Conservation (phyloP, 2,329 filamentous ascomycete species). For the Monilinia aucupariae region DNA sequence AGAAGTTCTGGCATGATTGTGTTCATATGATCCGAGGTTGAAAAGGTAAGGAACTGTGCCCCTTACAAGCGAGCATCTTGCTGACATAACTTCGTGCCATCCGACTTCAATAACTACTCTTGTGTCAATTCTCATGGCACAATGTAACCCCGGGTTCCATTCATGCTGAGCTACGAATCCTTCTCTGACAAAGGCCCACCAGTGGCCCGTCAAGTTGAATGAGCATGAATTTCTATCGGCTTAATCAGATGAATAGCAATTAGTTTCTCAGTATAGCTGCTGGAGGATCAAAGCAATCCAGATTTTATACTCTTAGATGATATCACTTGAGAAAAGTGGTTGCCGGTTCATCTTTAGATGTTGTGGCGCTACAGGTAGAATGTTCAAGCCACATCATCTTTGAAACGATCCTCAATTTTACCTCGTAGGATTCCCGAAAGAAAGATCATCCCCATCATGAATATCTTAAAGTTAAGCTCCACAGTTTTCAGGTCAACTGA, state of each 20-base stretch:
- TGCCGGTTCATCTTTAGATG: not conserved
- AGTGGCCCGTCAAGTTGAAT: not conserved
- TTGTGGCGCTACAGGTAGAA: not conserved
- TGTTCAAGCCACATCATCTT: not conserved
- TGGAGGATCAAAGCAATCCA: conserved; percentile 7
- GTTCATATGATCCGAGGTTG: not conserved
- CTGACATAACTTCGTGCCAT: conserved; percentile 8
- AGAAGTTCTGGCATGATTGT: not conserved
- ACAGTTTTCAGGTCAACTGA: not conserved
- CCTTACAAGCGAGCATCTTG: not conserved
- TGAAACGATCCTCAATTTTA: not conserved
- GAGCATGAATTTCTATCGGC: not conserved
- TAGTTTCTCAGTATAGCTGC: not conserved
- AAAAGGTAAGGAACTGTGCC: not conserved
- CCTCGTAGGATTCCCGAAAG: not conserved
- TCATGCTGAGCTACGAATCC: too few species aligned
- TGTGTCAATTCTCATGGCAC: not conserved
- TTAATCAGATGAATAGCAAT: not conserved
- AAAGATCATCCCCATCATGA: not conserved
- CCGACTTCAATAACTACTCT: not conserved
- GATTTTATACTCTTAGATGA: conserved; percentile 2
- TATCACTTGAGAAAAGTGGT: not conserved
- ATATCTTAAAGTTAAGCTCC: not conserved
- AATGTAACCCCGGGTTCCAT: not conserved
- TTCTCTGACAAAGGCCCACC: not conserved